Conservation (phyloP, 2,329 filamentous ascomycete species). For the Monilinia polystroma region DNA sequence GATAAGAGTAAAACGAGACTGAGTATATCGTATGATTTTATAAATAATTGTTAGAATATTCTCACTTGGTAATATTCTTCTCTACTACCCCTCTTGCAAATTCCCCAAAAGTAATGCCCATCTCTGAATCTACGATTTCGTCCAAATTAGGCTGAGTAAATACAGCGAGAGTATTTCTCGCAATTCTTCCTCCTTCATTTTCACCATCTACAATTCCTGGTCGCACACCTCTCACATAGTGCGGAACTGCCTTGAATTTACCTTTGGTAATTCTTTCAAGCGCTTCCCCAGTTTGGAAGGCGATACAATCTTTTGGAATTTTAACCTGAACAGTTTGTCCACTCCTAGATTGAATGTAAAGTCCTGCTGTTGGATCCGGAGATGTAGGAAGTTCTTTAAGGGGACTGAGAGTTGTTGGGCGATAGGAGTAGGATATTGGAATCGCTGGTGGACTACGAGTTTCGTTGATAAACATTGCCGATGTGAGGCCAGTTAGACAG, state of each 20-base stretch:
- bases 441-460: constrained; percentile 42
- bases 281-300: constrained; percentile 93
- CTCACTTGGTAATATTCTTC: constrained; percentile 41
- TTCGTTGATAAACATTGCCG: constrained; percentile 95
- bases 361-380: constrained; percentile 78
- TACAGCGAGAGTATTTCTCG: constrained; percentile 86
- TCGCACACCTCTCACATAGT: constrained; percentile 82
- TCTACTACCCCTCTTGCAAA: constrained; percentile 55
- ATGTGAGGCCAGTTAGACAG: constrained; percentile 89
- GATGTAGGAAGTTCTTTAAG: constrained; percentile 71
- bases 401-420: constrained; percentile 44
- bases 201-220: constrained; percentile 45
- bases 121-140: constrained; percentile 69
- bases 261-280: constrained; percentile 89
- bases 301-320: constrained; percentile 87
- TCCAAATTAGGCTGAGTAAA: constrained; percentile 95
- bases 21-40: background rate
- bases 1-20: background rate
- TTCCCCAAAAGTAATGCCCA: constrained; percentile 69
- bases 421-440: constrained; percentile 36
- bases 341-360: constrained; percentile 90
- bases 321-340: constrained; percentile 85
- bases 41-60: background rate
- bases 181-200: constrained; percentile 54
- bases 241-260: constrained; percentile 88